phyloP scores from a whole-genome alignment of 345 rosid genomes.

The Salix caprea region DNA sequence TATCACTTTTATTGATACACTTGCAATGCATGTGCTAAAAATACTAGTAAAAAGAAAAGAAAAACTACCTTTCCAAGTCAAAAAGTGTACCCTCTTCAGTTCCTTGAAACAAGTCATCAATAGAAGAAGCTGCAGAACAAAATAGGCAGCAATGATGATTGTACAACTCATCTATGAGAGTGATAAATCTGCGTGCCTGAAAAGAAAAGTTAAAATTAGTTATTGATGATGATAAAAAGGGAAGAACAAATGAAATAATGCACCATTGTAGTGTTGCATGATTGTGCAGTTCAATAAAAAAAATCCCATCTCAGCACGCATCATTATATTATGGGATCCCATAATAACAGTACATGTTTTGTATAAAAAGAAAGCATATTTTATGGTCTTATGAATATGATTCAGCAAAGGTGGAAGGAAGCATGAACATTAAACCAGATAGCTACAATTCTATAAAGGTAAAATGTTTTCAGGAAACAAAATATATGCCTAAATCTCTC shows the following conservation, averaged over 20 bases:
- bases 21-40: no score
- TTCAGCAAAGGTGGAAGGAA: constrained; percentile 1
- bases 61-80: constrained; percentile 69
- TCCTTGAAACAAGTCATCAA: constrained; percentile 92
- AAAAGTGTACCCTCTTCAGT: constrained; percentile 88
- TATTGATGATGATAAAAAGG: neutral
- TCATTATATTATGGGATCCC: neutral
- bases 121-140: constrained; percentile 64
- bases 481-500: neutral
- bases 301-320: neutral
- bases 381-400: neutral
- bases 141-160: constrained; percentile 83
- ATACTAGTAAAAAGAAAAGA: neutral
- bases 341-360: neutral
- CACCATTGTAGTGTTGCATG: neutral
- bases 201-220: constrained; percentile 7
- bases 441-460: neutral
- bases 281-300: neutral
- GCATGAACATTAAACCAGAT: neutral
- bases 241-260: neutral
- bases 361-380: neutral
- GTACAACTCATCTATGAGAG: constrained; percentile 87
- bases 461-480: neutral
- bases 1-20: no score
- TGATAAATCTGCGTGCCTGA: constrained; percentile 95